Conservation (phyloP, 805 yeast species). For the Suhomyces kilbournensis region DNA sequence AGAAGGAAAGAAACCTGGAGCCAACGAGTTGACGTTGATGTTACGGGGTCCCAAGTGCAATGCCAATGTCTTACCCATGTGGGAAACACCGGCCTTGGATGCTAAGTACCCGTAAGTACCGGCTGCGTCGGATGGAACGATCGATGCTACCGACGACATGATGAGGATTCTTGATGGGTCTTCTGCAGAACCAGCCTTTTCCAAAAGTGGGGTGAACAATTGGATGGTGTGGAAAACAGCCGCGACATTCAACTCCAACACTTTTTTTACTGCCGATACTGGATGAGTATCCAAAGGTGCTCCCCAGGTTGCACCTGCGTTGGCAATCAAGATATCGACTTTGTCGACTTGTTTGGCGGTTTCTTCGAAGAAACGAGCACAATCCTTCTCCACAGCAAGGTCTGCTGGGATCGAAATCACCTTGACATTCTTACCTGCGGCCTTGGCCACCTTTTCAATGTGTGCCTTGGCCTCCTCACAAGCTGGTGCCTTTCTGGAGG, state of each 20-base stretch:
- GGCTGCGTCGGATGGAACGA: conserved; percentile 41
- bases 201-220: conserved; percentile 56
- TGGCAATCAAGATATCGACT: conserved; percentile 65
- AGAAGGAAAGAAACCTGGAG: conserved; percentile 77
- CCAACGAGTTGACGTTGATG: conserved; percentile 66
- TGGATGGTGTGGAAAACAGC: conserved; percentile 70
- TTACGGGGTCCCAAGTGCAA: conserved; percentile 62
- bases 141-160: conserved; percentile 65
- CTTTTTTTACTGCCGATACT: conserved; percentile 58
- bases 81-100: conserved; percentile 73
- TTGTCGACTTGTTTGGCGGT: conserved; percentile 39
- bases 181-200: conserved; percentile 45
- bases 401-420: conserved; percentile 55
- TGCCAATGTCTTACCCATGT: conserved; percentile 62
- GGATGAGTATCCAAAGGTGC: conserved; percentile 60
- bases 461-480: conserved; percentile 53
- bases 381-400: conserved; percentile 49
- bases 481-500: conserved; percentile 62
- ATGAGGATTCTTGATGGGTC: conserved; percentile 66
- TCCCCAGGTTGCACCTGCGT: conserved; percentile 83
- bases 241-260: conserved; percentile 58
- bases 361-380: conserved; percentile 40
- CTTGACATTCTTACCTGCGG: conserved; percentile 27
- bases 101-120: conserved; percentile 72
- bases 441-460: conserved; percentile 35